Evolutionary conservation across 2,329 filamentous ascomycete genomes (phyloP).

Genomic region (Alternaria gansuensis): DNA sequence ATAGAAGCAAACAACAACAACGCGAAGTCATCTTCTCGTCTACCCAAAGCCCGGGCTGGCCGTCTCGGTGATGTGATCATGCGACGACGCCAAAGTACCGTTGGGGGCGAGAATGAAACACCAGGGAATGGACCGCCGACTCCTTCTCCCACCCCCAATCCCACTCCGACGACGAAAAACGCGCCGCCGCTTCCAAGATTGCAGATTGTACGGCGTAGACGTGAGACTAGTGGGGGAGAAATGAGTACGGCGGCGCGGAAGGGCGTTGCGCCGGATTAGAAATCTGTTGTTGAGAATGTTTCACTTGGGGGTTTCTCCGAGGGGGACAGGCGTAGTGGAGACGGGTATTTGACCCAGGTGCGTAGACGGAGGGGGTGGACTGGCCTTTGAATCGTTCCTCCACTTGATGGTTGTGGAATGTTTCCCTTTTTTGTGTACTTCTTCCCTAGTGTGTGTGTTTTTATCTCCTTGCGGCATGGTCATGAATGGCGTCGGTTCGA

Average conservation of each 20-base stretch:
- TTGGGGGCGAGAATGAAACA: conserved; percentile 37
- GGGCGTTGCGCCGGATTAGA: conserved; percentile 28
- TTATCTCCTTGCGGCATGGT: neutral
- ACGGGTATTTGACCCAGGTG: conserved; percentile 22
- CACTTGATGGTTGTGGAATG: neutral
- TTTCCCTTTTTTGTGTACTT: neutral
- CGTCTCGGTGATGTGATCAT: conserved; percentile 42
- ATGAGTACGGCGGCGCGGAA: conserved; percentile 45
- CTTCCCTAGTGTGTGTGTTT: neutral
- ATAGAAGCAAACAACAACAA: conserved; percentile 33
- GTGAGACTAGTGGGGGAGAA: conserved; percentile 50
- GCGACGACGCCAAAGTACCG: conserved; percentile 38
- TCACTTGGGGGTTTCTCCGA: neutral
- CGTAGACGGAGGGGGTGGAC: conserved; percentile 29
- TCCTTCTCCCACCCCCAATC: conserved; percentile 6
- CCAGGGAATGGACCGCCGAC: conserved; percentile 8
- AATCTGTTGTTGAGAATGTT: conserved; percentile 6
- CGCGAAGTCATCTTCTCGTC: conserved; percentile 29
- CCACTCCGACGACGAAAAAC: neutral
- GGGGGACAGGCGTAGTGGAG: neutral
- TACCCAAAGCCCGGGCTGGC: conserved; percentile 48
- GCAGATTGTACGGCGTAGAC: conserved; percentile 45
- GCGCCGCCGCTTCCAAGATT: conserved; percentile 43
- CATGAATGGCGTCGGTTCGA: neutral
- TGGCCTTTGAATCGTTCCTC: conserved; percentile 21